A percentile compares a stretch with the other conserved stretches of the same genome.
phyloP scores from a whole-genome alignment of 495 filamentous ascomycete genomes.

The Neurospora sp. region DNA sequence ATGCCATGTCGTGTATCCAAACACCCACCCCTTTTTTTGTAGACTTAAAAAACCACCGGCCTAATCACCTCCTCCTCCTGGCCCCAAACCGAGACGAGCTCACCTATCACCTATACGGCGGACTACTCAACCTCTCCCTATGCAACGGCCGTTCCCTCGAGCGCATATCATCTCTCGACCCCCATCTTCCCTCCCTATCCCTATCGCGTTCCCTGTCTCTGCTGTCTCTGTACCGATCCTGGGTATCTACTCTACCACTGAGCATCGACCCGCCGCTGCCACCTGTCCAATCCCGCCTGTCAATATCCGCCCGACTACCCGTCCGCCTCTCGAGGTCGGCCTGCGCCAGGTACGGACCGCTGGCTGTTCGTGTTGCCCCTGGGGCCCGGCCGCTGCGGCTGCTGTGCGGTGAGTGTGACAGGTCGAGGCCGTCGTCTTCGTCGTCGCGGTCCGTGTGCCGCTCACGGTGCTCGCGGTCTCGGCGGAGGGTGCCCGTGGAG shows the following conservation, averaged over 20 bases:
- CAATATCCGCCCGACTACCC: conserved; percentile 25
- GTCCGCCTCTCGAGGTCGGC: conserved; percentile 17
- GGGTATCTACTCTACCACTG: not conserved
- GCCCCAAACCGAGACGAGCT: no score
- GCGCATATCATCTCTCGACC: not conserved
- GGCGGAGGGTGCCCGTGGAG: not conserved
- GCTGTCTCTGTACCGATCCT: not conserved
- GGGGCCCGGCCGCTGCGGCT: not conserved
- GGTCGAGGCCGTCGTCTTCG: not conserved
- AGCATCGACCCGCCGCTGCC: not conserved
- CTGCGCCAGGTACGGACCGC: conserved; percentile 1
- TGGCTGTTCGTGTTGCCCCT: not conserved
- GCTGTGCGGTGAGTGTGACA: not conserved
- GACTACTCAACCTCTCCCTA: not conserved
- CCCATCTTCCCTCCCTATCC: not conserved
- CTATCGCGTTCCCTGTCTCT: conserved; percentile 1
- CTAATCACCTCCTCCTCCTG: no score
- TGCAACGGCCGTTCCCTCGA: not conserved
- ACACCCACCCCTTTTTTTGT: not conserved
- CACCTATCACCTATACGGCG: not conserved
- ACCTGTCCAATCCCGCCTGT: conserved; percentile 4
- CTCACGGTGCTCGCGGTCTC: not conserved
- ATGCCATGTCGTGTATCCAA: not conserved
- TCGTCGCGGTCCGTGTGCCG: not conserved
- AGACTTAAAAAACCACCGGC: no score